Evolutionary conservation across 2,329 filamentous ascomycete species (phyloP).

Genomic region (Colletotrichum lindemuthianum): DNA sequence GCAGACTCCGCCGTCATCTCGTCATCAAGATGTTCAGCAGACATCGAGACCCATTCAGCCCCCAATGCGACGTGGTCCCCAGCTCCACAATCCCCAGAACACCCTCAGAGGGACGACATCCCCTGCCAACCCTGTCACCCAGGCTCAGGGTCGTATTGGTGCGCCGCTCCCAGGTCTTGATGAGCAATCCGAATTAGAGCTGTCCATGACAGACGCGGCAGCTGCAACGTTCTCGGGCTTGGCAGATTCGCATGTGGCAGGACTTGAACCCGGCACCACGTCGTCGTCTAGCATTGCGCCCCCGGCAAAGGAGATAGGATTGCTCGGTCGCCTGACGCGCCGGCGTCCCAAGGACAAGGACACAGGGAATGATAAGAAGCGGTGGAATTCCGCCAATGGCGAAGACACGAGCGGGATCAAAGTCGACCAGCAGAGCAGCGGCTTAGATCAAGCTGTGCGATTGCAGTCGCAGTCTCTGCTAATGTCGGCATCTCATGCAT

Average conservation of each 20-base stretch:
- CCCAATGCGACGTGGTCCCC: constrained; percentile 28
- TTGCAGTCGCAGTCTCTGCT: constrained; percentile 12
- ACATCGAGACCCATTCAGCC: constrained; percentile 24
- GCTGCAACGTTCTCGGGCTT: constrained; percentile 8
- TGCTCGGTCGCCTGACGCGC: constrained; percentile 27
- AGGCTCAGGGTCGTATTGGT: constrained; percentile 24
- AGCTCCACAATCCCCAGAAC: constrained; percentile 36
- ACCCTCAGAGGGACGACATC: constrained; percentile 14
- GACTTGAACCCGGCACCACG: constrained; percentile 7
- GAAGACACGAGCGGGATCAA: constrained; percentile 11
- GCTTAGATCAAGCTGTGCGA: constrained; percentile 3
- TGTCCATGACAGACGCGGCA: background rate
- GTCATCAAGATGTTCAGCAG: constrained; percentile 6
- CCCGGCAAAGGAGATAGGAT: constrained; percentile 18
- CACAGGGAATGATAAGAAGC: constrained; percentile 18
- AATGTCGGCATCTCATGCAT: constrained; percentile 13
- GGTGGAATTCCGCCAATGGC: constrained; percentile 1
- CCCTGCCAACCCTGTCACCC: constrained; percentile 17
- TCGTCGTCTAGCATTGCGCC: constrained; percentile 18
- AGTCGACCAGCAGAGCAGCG: background rate
- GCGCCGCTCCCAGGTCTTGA: constrained; percentile 29
- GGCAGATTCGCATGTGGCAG: constrained; percentile 1
- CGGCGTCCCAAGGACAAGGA: constrained; percentile 28
- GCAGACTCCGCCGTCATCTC: constrained; percentile 16
- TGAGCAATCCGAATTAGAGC: constrained; percentile 24